Conservation (phyloP, 208 protist genomes). For the Crithidia thermophila region DNA sequence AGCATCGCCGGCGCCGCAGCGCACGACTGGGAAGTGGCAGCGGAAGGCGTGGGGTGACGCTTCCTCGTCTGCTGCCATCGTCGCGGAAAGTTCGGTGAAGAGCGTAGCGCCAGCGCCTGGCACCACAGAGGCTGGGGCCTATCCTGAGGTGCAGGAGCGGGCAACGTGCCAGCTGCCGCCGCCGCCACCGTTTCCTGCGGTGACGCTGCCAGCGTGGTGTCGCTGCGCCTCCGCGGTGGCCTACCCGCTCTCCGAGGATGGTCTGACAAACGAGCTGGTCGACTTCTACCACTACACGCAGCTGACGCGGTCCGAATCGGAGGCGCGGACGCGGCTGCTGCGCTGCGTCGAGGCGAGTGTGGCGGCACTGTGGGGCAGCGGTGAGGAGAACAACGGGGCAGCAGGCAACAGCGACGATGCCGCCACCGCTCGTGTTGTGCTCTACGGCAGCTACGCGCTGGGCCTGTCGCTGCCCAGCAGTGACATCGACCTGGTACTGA, state of each 20-base stretch:
- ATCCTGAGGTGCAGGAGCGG: too few species aligned
- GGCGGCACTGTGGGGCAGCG: constrained; percentile 32
- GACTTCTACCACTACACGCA: constrained; percentile 46
- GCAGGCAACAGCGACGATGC: not conserved
- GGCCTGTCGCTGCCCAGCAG: constrained; percentile 59
- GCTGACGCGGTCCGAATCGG: constrained; percentile 32
- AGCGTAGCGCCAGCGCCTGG: not conserved
- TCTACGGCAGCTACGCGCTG: constrained; percentile 67
- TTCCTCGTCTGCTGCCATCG: too few species aligned
- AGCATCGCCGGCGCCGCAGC: not conserved
- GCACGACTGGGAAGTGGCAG: not conserved
- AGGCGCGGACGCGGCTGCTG: constrained; percentile 32
- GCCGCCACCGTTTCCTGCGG: constrained; percentile 3
- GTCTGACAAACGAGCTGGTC: constrained; percentile 47
- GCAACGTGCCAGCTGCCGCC: too few species aligned
- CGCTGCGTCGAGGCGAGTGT: constrained; percentile 25
- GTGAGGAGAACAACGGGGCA: not conserved
- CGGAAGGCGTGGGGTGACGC: not conserved
- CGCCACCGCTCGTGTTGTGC: constrained; percentile 30
- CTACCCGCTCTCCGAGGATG: constrained; percentile 39
- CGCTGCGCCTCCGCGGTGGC: constrained; percentile 6
- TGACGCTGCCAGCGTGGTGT: constrained; percentile 19
- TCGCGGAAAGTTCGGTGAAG: too few species aligned
- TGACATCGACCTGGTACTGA: constrained; percentile 53
- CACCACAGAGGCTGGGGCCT: not conserved